phyloP scores from a whole-genome alignment of 2,329 filamentous ascomycete genomes.

The Diaporthe destruens region DNA sequence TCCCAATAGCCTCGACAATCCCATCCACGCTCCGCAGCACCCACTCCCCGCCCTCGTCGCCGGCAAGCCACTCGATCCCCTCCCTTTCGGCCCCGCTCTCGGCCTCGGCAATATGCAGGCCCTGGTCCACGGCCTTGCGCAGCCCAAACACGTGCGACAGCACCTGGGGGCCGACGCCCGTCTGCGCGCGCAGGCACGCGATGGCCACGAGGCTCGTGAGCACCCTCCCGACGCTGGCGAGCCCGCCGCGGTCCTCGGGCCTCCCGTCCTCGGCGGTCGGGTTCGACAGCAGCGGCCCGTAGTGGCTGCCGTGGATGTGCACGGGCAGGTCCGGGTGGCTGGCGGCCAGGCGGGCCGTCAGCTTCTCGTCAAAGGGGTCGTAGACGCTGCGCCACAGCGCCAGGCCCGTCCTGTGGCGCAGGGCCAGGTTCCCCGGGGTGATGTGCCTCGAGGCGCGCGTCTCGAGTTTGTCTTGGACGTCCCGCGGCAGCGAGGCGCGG shows the following conservation, averaged over 20 bases:
- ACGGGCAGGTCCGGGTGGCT: constrained; percentile 86
- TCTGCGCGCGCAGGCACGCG: constrained; percentile 81
- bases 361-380: constrained; percentile 78
- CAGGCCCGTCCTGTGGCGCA: constrained; percentile 69
- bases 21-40: constrained; percentile 58
- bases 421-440: constrained; percentile 65
- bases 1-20: constrained; percentile 60
- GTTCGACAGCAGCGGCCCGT: constrained; percentile 79
- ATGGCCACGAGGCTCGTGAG: constrained; percentile 81
- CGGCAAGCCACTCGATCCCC: constrained; percentile 58
- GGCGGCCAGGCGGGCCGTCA: constrained; percentile 77
- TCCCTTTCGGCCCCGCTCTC: constrained; percentile 49
- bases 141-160: constrained; percentile 85
- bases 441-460: constrained; percentile 68
- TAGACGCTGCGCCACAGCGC: constrained; percentile 83
- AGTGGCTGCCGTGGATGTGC: constrained; percentile 81
- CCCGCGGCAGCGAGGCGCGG: constrained; percentile 69
- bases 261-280: constrained; percentile 56
- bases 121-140: constrained; percentile 75
- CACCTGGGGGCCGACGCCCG: constrained; percentile 86
- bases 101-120: constrained; percentile 41
- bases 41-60: constrained; percentile 62
- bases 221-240: constrained; percentile 73
- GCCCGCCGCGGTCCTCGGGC: constrained; percentile 54
- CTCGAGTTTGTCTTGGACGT: constrained; percentile 66